Evolutionary conservation across 2,329 filamentous ascomycete genomes (phyloP).

Genomic region (Shiraia bambusicola): DNA sequence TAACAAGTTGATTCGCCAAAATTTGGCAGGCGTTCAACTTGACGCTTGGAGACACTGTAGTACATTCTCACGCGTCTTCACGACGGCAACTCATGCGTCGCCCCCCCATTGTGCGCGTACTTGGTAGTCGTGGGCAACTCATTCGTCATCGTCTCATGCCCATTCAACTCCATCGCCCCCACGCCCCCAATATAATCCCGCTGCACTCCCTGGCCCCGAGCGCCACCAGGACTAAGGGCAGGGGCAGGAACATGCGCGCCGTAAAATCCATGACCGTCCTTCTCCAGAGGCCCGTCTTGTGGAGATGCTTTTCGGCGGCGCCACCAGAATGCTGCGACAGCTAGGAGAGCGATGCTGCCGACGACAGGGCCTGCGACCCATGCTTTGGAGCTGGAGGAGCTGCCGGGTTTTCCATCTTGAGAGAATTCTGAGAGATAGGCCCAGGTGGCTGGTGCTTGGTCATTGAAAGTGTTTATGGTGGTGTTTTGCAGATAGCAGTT

Average conservation of each 20-base stretch:
- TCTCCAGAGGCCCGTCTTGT: conserved; percentile 3
- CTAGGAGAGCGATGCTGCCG: conserved; percentile 23
- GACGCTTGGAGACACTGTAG: too few relatives aligned
- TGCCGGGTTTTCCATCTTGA: too few relatives aligned
- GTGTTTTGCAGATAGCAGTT: conserved; percentile 41
- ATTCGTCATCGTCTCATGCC: conserved; percentile 2
- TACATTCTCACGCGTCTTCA: background rate
- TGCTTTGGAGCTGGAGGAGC: conserved; percentile 17
- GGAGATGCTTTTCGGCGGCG: conserved; percentile 9
- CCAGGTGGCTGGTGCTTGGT: conserved; percentile 22
- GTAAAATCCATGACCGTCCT: conserved; percentile 2
- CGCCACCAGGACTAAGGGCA: conserved; percentile 1
- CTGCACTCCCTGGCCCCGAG: conserved; percentile 1
- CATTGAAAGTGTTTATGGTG: conserved; percentile 21
- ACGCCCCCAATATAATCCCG: conserved; percentile 5
- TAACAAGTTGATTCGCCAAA: too few relatives aligned
- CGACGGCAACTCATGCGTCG: conserved; percentile 14
- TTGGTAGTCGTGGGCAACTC: conserved; percentile 21
- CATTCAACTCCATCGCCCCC: conserved; percentile 6
- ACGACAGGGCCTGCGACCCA: conserved; percentile 35
- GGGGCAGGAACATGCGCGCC: conserved; percentile 9
- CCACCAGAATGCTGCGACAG: conserved; percentile 19
- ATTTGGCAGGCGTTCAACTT: too few relatives aligned
- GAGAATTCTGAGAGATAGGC: too few relatives aligned
- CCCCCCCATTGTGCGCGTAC: conserved; percentile 14